Percentiles rank a stretch among this genome's conserved stretches.
phyloP scores from a whole-genome alignment of 139 green algal species.

The Chlorella sp. region DNA sequence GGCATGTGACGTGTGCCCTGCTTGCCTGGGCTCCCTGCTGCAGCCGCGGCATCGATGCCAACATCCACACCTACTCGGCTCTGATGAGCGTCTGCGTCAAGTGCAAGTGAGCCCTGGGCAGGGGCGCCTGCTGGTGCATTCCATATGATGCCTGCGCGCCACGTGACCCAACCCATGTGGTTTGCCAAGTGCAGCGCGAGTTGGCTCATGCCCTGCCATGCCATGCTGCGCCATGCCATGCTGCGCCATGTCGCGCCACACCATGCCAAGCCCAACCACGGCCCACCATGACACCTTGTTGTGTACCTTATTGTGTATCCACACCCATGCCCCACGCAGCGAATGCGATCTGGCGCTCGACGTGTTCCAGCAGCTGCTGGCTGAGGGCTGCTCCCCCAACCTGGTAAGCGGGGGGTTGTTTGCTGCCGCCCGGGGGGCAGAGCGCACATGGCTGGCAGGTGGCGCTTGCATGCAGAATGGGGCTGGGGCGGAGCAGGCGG shows the following conservation, averaged over 20 bases:
- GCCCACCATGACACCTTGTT: not conserved
- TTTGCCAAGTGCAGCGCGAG: too few species aligned
- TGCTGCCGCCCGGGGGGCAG: too few species aligned
- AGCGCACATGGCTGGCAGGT: too few species aligned
- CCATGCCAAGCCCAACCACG: not conserved
- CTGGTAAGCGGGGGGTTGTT: constrained; percentile 3
- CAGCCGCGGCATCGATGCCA: constrained; percentile 59
- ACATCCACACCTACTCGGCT: constrained; percentile 78
- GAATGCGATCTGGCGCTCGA: constrained; percentile 71
- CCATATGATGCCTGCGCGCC: too few species aligned
- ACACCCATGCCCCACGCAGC: not conserved
- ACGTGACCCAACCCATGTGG: too few species aligned
- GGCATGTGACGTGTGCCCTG: too few species aligned
- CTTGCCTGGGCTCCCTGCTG: too few species aligned
- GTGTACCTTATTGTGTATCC: not conserved
- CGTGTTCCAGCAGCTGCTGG: constrained; percentile 55
- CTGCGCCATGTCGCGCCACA: too few species aligned
- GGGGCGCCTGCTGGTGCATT: not conserved
- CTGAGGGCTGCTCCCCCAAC: constrained; percentile 46
- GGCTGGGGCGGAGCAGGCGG: too few species aligned
- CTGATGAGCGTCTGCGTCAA: constrained; percentile 75
- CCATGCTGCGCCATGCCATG: not conserved
- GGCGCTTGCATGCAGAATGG: too few species aligned
- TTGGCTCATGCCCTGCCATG: not conserved
- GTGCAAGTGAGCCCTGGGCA: constrained; percentile 3